Base-by-base conservation (phyloP, 2,329 filamentous ascomycete genomes). In the Hypomyces rosellus region DNA sequence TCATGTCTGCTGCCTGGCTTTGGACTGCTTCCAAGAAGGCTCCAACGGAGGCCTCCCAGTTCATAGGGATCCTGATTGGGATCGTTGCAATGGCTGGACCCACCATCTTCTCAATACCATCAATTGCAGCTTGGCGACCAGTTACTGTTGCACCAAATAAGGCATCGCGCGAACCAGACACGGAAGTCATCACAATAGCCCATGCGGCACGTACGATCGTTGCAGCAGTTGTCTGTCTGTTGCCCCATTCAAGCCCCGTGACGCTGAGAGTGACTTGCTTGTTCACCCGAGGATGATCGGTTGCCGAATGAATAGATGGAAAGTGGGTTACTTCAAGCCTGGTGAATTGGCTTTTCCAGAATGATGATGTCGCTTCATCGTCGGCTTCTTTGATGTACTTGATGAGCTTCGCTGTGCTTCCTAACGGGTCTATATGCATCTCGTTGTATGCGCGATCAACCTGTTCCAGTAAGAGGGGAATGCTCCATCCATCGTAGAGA, bases 81-180 rank as follows among this genome's bases (percentile, higher is more conserved):
- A 68, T 54, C 4, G 63, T 65, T 13, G 61, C 58, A 22, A 69
- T 63, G 0, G 61, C 61, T 3, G 65, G 63, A 1, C 63, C 66
- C 3, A 57, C 47, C 6, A 67, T 60, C 1, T 54, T 49, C 5
- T 61, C 58, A 1, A 68, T 56, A 7, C 59, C 61, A 2, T 43
- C 34, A 2, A 69, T 47, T 1, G 58, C 52, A 3, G 61, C 58
- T 7, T 62, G 55, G 1, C 65, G 61, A 9, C 66, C 66, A 1
- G 61, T 62, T 1, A 63, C 48, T 1, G 61, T 60, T 5, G 54
- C 55, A 1, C 62, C 63, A 37, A 66, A 67, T 1, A 58, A 33
- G 0, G 66, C 51, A 44, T 61, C 60, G 4, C 52, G 43, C 3
- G 45, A 34, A 16, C 50, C 55, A 7, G 58, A 55, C 25, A 61